Percentiles rank a stretch among this genome's conserved stretches.
Evolutionary conservation across 148 eudicot genomes (phyloP).

Genomic region (Amaranthus cruentus): DNA sequence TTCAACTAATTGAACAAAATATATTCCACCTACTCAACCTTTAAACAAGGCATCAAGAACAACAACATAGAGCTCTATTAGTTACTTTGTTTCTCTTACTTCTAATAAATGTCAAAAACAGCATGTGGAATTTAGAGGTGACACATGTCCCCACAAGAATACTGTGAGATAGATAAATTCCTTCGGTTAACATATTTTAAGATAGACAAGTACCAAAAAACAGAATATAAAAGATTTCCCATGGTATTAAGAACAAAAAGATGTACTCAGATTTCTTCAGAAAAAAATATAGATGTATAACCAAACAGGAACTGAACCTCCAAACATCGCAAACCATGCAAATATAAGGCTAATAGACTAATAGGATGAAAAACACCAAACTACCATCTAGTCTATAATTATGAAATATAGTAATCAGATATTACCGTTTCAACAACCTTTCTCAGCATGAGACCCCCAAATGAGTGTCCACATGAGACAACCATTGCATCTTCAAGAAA

Average conservation of each 20-base stretch:
- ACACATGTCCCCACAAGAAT: not conserved
- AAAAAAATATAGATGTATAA: not conserved
- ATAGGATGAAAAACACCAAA: not conserved
- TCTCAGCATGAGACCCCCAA: constrained; percentile 77
- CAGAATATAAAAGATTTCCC: not conserved
- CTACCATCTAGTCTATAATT: not conserved
- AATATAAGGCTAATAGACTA: not conserved
- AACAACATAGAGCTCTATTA: not conserved
- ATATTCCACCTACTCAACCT: not conserved
- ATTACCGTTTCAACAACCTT: constrained; percentile 71
- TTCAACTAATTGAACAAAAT: not conserved
- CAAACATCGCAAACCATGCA: not conserved
- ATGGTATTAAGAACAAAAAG: not conserved
- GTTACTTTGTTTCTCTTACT: not conserved
- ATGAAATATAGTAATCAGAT: constrained; percentile 5
- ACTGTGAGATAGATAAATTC: not conserved
- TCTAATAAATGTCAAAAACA: not conserved
- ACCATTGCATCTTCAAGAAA: constrained; percentile 89
- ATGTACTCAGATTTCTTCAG: not conserved
- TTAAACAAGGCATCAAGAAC: too few species aligned
- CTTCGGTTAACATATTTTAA: not conserved
- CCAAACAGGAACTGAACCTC: not conserved
- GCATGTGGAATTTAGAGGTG: not conserved
- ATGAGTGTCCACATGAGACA: constrained; percentile 90
- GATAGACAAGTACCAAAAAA: not conserved